Base-by-base conservation (phyloP, 2,329 filamentous ascomycete species). In the Celoporthe dispersa region DNA sequence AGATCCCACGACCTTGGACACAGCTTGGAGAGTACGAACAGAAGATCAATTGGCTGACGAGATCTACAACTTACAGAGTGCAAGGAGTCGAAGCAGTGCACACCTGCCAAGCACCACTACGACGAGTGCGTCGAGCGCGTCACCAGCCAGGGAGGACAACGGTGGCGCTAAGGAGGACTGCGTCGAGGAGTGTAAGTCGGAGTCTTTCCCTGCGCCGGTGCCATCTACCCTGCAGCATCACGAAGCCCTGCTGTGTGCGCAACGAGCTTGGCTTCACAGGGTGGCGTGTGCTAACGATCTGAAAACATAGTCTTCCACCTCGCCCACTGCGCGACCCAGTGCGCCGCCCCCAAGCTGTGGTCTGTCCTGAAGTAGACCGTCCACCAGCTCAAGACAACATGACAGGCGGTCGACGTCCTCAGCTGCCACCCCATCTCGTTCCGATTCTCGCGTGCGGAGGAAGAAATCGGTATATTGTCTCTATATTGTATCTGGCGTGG, bases 121-220 rank as follows among this genome's bases (percentile, higher is more conserved):
- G 95, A 98, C 75, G 94, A 98, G 85, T 99, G 96, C 82, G 94
- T 95, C 77, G 94, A 97, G 89, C 94, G 96, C 78, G 96, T 99
- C 76, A 93, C 90, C 72, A 79, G 83, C 75, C 77, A 86, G 77
- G 77, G 89, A 94, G 78, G 88, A 91, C 76, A 88, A 91, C 74
- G 66, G 91, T 77, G 91, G 86, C 68, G 85, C 91, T 77, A 90
- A 92, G 78, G 96, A 99, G 88, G 94, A 98, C 86, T 99, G 96
- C 79, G 94, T 98, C 76, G 96, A 99, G 87, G 96, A 99, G 87
- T 99, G 96, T 98, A 92, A 84, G 94, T 90, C 64, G 44, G 48
- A 51, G 28, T 25, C 22, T 67, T 57, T 33, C 22, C 37, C 3
- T 14, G 28, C 3, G 14, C 35, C 11, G n/a, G 9, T 6, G 4